Base-by-base conservation (phyloP, 306 rosid genomes). In the Biancaea sappan region DNA sequence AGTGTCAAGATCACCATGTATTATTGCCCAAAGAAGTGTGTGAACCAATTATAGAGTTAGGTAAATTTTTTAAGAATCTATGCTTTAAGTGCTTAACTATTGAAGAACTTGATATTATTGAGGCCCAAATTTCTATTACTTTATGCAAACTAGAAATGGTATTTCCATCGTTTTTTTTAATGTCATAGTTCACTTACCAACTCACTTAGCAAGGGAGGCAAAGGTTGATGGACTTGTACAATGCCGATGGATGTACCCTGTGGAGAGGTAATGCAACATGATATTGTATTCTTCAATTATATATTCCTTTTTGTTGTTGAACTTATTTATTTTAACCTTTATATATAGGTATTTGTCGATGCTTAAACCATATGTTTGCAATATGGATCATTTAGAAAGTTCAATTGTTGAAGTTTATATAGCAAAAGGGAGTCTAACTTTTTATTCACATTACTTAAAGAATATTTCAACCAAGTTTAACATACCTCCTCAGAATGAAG, bases 201-300 rank as follows among this genome's bases (percentile, higher is more conserved):
- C 64, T 3, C 59, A 66, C 61, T 38, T 64, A 31, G 34, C 41
- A 9, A 14, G 44, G 13, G 8, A 2, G 13, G 41, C 43, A 4
- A 29, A 24, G 16, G 26, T 38, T 10, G 56, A 0, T 11, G 29
- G 57, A 75, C 79, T 32, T 1, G 7, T 51, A 8, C 25, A 75
- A 0, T 75, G 50, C 51, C 4, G 19, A 5, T 60, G 62, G 71
- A 62, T 62, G 51, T 74, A 74, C 35, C 38, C 63, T 6, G 13
- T 74, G 50, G 41, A 63, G 40, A 64, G 72, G 54, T 75, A 50
- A 46, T 13, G 5, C 7, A 22, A 2, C 15, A 3, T 3, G 4
- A 6, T 35, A 35, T n/a, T n/a, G n/a, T 28, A 28, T 1, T 5
- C 8, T 21, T 53, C 6, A 4, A 29, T 7, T 18, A 2, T 4